Percentiles rank a stretch among this genome's conserved stretches.
Evolutionary conservation across 257 asterid species (phyloP).

Genomic region (Ligustrum vulgare): DNA sequence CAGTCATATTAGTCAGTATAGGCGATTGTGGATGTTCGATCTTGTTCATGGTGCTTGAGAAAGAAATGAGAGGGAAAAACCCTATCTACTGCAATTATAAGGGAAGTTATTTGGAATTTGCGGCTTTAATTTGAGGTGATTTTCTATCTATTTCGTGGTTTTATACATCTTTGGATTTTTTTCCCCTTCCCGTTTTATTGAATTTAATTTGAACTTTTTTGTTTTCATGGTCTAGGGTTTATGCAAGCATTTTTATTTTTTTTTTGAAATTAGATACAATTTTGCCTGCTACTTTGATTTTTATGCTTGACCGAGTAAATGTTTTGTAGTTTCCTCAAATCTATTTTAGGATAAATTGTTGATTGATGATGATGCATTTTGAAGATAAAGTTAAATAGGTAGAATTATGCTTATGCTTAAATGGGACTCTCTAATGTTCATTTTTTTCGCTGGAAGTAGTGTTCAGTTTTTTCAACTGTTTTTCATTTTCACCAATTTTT

Average conservation of each 20-base stretch:
- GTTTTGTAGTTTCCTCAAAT: background rate
- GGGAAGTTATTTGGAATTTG: background rate
- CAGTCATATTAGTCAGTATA: too few relatives aligned
- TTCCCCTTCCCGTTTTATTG: background rate
- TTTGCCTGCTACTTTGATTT: background rate
- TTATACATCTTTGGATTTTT: background rate
- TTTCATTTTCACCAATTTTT: background rate
- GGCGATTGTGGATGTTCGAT: too few relatives aligned
- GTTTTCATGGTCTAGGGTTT: background rate
- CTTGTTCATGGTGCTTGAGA: too few relatives aligned
- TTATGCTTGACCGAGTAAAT: background rate
- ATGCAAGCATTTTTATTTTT: background rate
- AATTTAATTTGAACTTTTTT: background rate
- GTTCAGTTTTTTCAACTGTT: too few relatives aligned
- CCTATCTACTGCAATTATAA: background rate
- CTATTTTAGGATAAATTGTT: background rate
- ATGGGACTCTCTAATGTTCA: background rate
- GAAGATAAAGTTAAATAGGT: background rate
- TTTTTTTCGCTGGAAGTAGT: too few relatives aligned
- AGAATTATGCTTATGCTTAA: background rate
- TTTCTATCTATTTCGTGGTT: background rate
- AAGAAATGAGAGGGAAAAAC: too few relatives aligned
- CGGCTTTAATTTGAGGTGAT: background rate
- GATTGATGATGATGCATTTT: background rate
- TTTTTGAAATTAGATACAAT: background rate